These are phyloP conservation scores for Lasiosphaeria hispida DNA, from an alignment of 495 filamentous ascomycete species.

Conservation along the genomic window DNA sequence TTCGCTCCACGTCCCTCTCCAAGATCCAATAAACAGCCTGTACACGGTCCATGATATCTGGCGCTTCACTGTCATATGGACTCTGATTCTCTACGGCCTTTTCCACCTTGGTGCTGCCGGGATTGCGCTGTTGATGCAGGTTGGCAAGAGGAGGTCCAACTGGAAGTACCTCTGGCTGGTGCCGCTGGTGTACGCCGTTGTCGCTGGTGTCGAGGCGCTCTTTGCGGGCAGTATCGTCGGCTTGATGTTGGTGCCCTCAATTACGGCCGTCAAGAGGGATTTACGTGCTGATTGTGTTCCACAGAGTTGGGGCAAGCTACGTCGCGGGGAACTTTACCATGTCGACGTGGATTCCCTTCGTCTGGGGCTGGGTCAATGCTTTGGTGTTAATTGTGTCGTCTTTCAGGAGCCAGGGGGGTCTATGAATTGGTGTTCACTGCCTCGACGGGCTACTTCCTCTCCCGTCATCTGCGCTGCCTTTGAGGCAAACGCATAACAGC, in stretches of 20 bases:
- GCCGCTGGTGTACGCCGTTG: constrained; percentile 68
- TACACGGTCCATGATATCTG: constrained; percentile 80
- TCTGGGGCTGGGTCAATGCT: constrained; percentile 90
- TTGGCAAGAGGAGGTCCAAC: constrained; percentile 51
- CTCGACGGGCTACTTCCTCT: too few species aligned
- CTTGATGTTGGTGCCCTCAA: constrained; percentile 66
- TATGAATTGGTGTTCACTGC: constrained; percentile 33
- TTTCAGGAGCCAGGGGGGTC: constrained; percentile 91
- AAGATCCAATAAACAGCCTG: constrained; percentile 59
- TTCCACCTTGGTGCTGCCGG: constrained; percentile 67
- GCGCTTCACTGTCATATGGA: constrained; percentile 92
- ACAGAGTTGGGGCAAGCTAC: constrained; percentile 83
- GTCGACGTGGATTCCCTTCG: constrained; percentile 96
- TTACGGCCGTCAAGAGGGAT: neutral
- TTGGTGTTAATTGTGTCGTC: constrained; percentile 88
- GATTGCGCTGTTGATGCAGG: constrained; percentile 72
- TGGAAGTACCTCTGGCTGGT: constrained; percentile 77
- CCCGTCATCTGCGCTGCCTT: too few species aligned
- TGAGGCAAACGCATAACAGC: too few species aligned
- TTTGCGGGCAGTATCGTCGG: constrained; percentile 88
- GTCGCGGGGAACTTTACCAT: constrained; percentile 84
- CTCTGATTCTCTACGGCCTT: constrained; percentile 63
- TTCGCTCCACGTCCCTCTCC: constrained; percentile 76
- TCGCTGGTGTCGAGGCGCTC: constrained; percentile 78
- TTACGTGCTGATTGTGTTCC: constrained; percentile 21